Conservation (phyloP, 208 protist species). For the Ichthyophonus hoferi region DNA sequence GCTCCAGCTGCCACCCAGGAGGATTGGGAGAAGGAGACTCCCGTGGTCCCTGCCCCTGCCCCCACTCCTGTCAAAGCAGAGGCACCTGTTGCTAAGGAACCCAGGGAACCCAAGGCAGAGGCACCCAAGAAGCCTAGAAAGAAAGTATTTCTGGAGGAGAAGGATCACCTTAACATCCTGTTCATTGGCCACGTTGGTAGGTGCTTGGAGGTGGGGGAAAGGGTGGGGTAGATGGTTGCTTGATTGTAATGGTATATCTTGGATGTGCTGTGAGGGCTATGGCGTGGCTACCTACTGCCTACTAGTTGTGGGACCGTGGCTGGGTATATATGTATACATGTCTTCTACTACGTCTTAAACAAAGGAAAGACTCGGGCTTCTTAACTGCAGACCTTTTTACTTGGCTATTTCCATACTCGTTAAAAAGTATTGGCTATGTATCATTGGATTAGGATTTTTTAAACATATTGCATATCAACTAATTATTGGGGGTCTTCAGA, state of each 20-base stretch:
- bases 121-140: slow-evolving; percentile 19
- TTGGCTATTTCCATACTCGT: too few relatives aligned
- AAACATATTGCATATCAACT: too few relatives aligned
- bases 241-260: not conserved
- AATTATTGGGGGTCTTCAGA: too few relatives aligned
- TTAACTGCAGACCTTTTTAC: too few relatives aligned
- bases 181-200: slow-evolving; percentile 98
- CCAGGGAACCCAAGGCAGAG: not conserved
- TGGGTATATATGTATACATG: too few relatives aligned
- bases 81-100: not conserved
- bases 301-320: too few relatives aligned
- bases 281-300: too few relatives aligned
- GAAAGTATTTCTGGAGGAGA: not conserved
- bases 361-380: too few relatives aligned
- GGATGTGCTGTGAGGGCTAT: too few relatives aligned
- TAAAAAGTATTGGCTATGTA: too few relatives aligned
- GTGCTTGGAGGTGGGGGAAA: slow-evolving; percentile 92
- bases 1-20: not conserved
- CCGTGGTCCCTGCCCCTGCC: not conserved
- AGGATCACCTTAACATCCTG: slow-evolving; percentile 92
- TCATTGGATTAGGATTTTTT: too few relatives aligned
- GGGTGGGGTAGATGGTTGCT: slow-evolving; percentile 72
- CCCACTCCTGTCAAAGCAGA: not conserved
- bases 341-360: too few relatives aligned
- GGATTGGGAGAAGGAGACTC: not conserved